A percentile compares a stretch with the other conserved stretches of the same genome.
Conservation (phyloP, 805 yeast genomes). For the Metschnikowia chrysomelidarum region DNA sequence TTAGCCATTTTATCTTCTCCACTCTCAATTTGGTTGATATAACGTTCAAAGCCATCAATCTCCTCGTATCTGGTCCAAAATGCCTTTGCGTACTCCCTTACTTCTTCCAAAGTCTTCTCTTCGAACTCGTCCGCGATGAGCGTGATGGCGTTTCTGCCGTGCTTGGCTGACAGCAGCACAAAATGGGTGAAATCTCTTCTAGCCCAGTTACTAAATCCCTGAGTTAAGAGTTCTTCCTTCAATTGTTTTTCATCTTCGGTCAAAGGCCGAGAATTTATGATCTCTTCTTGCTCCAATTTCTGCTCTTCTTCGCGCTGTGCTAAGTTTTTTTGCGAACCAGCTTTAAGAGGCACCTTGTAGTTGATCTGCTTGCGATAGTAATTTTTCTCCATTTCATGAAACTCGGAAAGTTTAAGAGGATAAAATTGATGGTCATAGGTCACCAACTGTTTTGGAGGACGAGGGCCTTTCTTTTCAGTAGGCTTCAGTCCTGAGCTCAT, state of each 20-base stretch:
- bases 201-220: constrained; percentile 82
- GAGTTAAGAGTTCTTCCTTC: constrained; percentile 53
- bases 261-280: constrained; percentile 73
- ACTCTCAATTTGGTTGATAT: constrained; percentile 72
- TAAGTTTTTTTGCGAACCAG: constrained; percentile 43
- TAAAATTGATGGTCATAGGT: constrained; percentile 90
- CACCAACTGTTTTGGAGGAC: constrained; percentile 80
- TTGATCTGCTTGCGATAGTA: constrained; percentile 68
- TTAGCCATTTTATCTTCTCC: constrained; percentile 84
- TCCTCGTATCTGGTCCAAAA: constrained; percentile 80
- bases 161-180: constrained; percentile 67
- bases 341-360: constrained; percentile 60
- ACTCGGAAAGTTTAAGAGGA: constrained; percentile 69
- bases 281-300: constrained; percentile 65
- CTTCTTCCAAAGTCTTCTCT: constrained; percentile 78
- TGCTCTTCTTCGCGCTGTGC: constrained; percentile 41
- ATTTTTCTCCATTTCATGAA: constrained; percentile 79
- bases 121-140: constrained; percentile 78
- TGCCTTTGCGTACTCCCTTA: constrained; percentile 67
- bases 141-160: constrained; percentile 73
- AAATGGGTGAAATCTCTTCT: constrained; percentile 86
- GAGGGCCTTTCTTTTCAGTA: constrained; percentile 55
- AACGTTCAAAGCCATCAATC: constrained; percentile 87
- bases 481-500: constrained; percentile 57
- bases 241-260: constrained; percentile 76